Base-by-base conservation (phyloP, 257 asterid species). In the Lycium barbarum region DNA sequence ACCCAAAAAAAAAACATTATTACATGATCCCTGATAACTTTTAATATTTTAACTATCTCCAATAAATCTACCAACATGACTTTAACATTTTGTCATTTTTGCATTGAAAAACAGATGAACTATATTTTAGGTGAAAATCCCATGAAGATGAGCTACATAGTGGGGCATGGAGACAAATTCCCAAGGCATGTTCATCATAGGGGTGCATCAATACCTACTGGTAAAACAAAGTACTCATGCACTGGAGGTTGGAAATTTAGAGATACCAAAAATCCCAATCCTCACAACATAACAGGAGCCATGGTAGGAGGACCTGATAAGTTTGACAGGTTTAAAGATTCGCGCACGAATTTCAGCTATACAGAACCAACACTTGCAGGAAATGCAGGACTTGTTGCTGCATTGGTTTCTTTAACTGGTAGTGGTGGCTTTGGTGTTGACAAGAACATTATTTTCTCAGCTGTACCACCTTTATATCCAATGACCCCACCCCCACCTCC, bases 221-320 rank as follows among this genome's bases (percentile, higher is more conserved):
- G 91, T 88, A 83, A 83, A 18, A 80, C 62, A 49, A 92, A 78
- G 84, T 92, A 93, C 90, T 92, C 98, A 0, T 96, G 99, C 87
- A 91, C 91, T 18, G 97, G 95, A 8, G 98, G 99, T 14, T 86
- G 88, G 91, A 89, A 70, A 86, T 96, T 96, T 95, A 95, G 94
- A 18, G 94, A 94, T 83, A 82, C 93, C 40, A 22, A 57, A 13
- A 84, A 87, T 2, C 86, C 93, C 9, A 93, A 96, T 84, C 97
- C 97, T 22, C 89, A 92, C 90, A 93, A 70, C 90, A 84, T 95
- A 81, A 61, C 62, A 0, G 98, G 98, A 33, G 99, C 98, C 84
- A 91, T 95, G 97, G 99, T 94, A 2, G 95, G 94, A 62, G 99
- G 99, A 20, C 99, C 98, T 0, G 98, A 96, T 87, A 89, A 90